A percentile compares a stretch with the other conserved stretches of the same genome.
Conservation (phyloP, 176 grass and related monocot genomes). For the Stipa capillata region DNA sequence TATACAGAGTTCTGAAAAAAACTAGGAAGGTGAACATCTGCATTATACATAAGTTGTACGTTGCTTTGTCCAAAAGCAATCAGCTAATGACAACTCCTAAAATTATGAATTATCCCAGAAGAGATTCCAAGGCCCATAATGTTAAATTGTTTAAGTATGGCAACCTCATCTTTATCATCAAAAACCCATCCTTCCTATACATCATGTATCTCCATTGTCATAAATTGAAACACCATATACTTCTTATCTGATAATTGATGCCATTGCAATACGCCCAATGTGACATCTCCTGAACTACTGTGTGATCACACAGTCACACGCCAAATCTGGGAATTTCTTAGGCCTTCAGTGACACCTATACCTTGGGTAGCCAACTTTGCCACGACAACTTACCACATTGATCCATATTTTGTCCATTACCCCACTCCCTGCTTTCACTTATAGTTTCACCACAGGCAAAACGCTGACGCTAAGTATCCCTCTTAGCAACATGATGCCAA, state of each 20-base stretch:
- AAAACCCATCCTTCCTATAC: not conserved
- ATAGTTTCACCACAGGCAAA: not conserved
- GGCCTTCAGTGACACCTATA: not conserved
- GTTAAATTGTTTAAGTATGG: not conserved
- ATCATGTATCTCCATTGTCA: no score
- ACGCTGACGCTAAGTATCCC: not conserved
- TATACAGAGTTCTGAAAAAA: not conserved
- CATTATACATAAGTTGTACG: no score
- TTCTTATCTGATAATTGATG: not conserved
- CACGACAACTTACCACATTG: not conserved
- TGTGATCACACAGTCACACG: not conserved
- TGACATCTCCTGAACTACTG: not conserved
- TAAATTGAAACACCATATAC: conserved; percentile 11
- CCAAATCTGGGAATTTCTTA: not conserved
- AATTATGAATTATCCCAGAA: not conserved
- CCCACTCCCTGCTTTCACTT: not conserved
- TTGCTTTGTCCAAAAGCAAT: not conserved
- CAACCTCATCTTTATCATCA: not conserved
- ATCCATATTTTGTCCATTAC: not conserved
- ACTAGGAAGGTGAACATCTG: not conserved
- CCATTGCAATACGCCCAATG: not conserved
- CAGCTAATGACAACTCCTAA: not conserved
- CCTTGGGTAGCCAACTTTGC: not conserved
- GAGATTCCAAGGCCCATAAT: not conserved
- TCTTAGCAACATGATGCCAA: not conserved